Conservation (phyloP, 805 yeast genomes). For the Kluyveromyces dobzhanskii region DNA sequence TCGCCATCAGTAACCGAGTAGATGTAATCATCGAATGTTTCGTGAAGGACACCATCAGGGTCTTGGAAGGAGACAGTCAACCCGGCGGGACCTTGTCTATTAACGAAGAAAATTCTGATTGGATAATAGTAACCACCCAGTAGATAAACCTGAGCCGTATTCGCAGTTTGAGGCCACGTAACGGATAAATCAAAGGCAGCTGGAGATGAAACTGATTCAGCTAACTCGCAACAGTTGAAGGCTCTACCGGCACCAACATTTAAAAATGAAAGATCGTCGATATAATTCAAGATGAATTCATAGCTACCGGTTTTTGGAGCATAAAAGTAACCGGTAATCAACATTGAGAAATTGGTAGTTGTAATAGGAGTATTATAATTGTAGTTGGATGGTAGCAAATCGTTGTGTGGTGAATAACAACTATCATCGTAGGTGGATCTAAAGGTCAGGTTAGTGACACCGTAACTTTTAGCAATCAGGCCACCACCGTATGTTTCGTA, state of each 20-base stretch:
- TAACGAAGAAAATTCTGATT: constrained; percentile 19
- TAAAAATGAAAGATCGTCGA: constrained; percentile 30
- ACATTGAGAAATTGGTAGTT: constrained; percentile 16
- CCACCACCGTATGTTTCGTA: constrained; percentile 7
- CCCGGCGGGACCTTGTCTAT: constrained; percentile 12
- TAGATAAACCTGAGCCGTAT: constrained; percentile 11
- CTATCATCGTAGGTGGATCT: neutral
- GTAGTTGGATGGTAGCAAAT: constrained; percentile 7
- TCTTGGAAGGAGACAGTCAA: constrained; percentile 11
- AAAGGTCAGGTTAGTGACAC: constrained; percentile 6
- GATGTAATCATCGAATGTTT: constrained; percentile 12
- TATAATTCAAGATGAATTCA: constrained; percentile 13
- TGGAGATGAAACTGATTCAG: constrained; percentile 3
- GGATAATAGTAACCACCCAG: constrained; percentile 25
- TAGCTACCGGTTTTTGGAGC: constrained; percentile 27
- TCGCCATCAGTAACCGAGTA: constrained; percentile 8
- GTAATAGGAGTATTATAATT: constrained; percentile 8
- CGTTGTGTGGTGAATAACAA: neutral
- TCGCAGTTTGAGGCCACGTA: constrained; percentile 9
- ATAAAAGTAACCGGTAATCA: constrained; percentile 19
- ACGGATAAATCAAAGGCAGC: constrained; percentile 7
- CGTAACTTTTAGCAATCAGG: constrained; percentile 3
- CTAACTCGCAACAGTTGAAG: constrained; percentile 29
- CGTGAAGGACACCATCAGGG: constrained; percentile 15
- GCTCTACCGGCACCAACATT: constrained; percentile 27